Base-by-base conservation (phyloP, 257 asterid species). In the Penstemon davidsonii region DNA sequence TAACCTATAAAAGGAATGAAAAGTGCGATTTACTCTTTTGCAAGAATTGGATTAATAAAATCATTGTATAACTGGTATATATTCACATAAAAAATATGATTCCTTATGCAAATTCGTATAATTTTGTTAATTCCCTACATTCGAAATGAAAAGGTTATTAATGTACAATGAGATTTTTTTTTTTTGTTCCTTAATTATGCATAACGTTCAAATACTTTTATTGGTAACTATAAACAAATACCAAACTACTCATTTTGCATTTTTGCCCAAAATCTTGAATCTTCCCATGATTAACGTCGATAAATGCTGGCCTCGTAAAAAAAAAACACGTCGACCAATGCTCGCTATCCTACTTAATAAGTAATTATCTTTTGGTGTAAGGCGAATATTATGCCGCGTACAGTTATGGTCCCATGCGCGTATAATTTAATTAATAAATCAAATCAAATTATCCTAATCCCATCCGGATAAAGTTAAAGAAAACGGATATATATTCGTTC, bases 321-420 rank as follows among this genome's bases (percentile, higher is more conserved):
- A 38, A 5, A 58, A 58, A 13, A 36, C 18, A 42, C 39, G 10
- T 19, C 61, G 33, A 25, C 62, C 15, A 33, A 33, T 33, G 15
- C n/a, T 51, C 43, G 66, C 41, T 41, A 9, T 33, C 36, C 45
- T 50, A 10, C 3, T 44, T 50, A 46, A 46, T 7, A 51, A 11
- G 33, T 56, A 49, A 15, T 15, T 15, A 15, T 15, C 18, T 9
- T 7, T 45, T 5, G 69, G 65, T n/a, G 60, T 60, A 38, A 54
- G 67, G 58, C 69, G 68, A 38, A 8, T 19, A 50, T 52, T 64
- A 73, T 45, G 77, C 76, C 74, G 71, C 79, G 79, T 77, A 54
- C 53, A 54, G 5, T 41, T 25, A 50, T 49, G 73, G 69, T 33
- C 56, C 71, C 71, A 44, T 12, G 3, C 67, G 60, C 62, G 54